Evolutionary conservation across 169 alveolate genomes (phyloP).

Genomic region (Cryptosporidium viatorum): DNA sequence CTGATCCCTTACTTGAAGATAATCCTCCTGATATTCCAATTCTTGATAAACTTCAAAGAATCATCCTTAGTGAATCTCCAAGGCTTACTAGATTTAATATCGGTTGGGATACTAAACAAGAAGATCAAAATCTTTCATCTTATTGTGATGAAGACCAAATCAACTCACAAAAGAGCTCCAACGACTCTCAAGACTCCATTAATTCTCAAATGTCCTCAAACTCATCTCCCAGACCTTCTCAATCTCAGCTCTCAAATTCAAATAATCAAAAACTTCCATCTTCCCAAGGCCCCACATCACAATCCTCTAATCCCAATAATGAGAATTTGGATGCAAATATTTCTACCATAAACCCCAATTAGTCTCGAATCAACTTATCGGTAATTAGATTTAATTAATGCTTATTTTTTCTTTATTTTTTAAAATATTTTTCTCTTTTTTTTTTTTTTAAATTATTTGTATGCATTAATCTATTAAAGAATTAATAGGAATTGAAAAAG

Average conservation of each 20-base stretch:
- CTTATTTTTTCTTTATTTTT: too few relatives aligned
- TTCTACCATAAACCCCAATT: background rate
- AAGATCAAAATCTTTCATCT: background rate
- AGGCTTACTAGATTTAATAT: conserved; percentile 96
- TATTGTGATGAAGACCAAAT: background rate
- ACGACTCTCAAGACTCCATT: conserved; percentile 1
- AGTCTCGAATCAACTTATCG: background rate
- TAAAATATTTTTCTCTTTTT: background rate
- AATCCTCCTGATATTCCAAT: conserved; percentile 94
- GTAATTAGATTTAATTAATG: conserved; percentile 3
- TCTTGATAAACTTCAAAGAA: conserved; percentile 90
- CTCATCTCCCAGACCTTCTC: background rate
- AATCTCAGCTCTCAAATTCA: background rate
- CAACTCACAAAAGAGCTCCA: conserved; percentile 12
- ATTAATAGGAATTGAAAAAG: too few relatives aligned
- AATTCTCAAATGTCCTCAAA: background rate
- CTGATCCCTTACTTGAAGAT: conserved; percentile 91
- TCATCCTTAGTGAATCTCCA: conserved; percentile 94
- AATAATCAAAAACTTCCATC: background rate
- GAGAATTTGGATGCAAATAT: background rate
- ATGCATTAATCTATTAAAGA: too few relatives aligned
- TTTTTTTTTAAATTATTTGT: background rate
- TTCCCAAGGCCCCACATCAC: conserved; percentile 9
- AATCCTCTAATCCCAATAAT: background rate
- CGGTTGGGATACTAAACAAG: conserved; percentile 90